phyloP scores from a whole-genome alignment of 2,329 filamentous ascomycete genomes.

The Neocatenulostroma microsporum region DNA sequence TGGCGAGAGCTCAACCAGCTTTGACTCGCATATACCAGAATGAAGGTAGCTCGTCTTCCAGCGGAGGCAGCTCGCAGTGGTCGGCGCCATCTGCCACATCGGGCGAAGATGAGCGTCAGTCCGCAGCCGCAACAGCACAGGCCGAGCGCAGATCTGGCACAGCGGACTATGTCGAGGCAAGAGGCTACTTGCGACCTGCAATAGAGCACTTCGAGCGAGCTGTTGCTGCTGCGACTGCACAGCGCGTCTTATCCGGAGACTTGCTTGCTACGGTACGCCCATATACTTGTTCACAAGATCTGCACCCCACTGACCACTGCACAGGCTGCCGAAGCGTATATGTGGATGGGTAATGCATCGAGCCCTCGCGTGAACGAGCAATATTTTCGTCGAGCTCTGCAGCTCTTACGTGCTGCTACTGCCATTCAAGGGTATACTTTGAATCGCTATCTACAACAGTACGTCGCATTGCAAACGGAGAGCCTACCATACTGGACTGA shows the following conservation, averaged over 20 bases:
- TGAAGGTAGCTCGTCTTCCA: constrained; percentile 35
- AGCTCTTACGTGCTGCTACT: constrained; percentile 38
- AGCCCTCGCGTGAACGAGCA: constrained; percentile 37
- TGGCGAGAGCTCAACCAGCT: constrained; percentile 43
- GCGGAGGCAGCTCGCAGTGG: constrained; percentile 27
- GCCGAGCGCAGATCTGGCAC: constrained; percentile 32
- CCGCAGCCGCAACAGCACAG: constrained; percentile 22
- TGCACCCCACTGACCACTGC: constrained; percentile 1
- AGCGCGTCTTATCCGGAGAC: constrained; percentile 33
- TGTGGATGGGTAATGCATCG: constrained; percentile 47
- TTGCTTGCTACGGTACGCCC: constrained; percentile 39
- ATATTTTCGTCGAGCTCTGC: constrained; percentile 41
- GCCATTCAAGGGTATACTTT: constrained; percentile 37
- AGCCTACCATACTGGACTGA: constrained; percentile 2
- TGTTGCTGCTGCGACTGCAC: constrained; percentile 36
- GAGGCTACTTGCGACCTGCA: constrained; percentile 44
- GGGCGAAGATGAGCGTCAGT: constrained; percentile 18
- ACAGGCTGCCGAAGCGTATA: constrained; percentile 46
- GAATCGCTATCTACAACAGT: constrained; percentile 42
- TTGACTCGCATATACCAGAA: constrained; percentile 42
- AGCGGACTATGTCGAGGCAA: constrained; percentile 46
- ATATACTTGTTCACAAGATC: constrained; percentile 1
- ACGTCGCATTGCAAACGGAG: constrained; percentile 12
- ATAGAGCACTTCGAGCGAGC: constrained; percentile 45
- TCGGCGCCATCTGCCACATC: constrained; percentile 26